Percentiles rank a stretch among this genome's conserved stretches.
phyloP scores from a whole-genome alignment of 140 eudicot genomes.

The Oenanthe javanica region DNA sequence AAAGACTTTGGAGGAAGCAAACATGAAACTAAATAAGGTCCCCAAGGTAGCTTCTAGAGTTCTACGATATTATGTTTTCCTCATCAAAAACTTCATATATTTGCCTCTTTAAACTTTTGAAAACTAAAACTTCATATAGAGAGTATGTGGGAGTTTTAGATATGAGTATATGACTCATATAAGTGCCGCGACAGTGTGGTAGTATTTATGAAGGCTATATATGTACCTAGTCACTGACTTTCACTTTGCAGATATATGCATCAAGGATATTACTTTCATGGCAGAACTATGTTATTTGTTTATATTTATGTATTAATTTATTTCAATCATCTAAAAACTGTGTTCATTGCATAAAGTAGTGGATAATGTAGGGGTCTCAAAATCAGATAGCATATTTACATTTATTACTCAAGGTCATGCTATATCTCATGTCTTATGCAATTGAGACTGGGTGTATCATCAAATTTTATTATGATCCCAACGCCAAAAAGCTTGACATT shows the following conservation, averaged over 20 bases:
- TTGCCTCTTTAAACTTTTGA: neutral
- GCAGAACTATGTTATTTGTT: too few species aligned
- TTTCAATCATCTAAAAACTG: too few species aligned
- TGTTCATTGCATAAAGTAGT: too few species aligned
- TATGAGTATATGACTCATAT: neutral
- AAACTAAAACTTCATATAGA: neutral
- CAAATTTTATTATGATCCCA: too few species aligned
- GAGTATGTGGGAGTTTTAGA: neutral
- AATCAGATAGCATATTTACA: too few species aligned
- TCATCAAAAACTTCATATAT: neutral
- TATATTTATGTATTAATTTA: too few species aligned
- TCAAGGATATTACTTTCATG: too few species aligned
- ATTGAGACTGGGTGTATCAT: too few species aligned
- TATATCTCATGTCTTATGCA: too few species aligned
- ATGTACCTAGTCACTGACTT: neutral
- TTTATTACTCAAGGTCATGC: too few species aligned
- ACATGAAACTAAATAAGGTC: constrained; percentile 58
- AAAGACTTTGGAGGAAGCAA: constrained; percentile 83
- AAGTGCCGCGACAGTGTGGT: neutral
- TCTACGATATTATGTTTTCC: neutral
- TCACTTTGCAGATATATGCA: neutral
- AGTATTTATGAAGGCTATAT: neutral
- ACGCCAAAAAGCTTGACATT: too few species aligned
- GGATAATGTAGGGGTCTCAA: too few species aligned
- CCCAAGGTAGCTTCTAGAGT: constrained; percentile 56